These are phyloP conservation scores for Conoideocrella luteorostrata DNA, from an alignment of 2,329 filamentous ascomycete genomes.

Conservation along the genomic window DNA sequence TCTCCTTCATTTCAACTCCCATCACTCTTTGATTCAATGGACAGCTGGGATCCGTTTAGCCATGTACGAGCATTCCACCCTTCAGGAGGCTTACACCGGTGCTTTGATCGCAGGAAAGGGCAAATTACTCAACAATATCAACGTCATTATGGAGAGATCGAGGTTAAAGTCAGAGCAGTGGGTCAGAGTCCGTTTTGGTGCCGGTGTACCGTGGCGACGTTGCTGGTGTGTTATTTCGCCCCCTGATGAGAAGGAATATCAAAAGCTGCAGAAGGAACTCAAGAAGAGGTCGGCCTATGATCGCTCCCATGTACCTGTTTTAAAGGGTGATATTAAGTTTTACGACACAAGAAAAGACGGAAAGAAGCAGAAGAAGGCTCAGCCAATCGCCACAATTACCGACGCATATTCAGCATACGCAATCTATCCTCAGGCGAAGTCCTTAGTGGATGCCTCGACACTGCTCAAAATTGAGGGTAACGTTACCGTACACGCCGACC, in stretches of 20 bases:
- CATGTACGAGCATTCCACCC: constrained; percentile 87
- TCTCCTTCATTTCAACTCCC: constrained; percentile 90
- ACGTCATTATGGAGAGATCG: constrained; percentile 76
- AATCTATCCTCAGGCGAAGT: constrained; percentile 91
- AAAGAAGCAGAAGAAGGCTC: constrained; percentile 86
- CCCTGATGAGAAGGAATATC: constrained; percentile 86
- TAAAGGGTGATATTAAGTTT: constrained; percentile 90
- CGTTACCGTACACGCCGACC: constrained; percentile 77
- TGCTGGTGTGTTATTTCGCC: constrained; percentile 96
- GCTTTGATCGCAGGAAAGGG: constrained; percentile 94
- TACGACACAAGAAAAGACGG: constrained; percentile 70
- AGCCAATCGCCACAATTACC: constrained; percentile 84
- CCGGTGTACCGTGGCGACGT: constrained; percentile 89
- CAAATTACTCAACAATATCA: constrained; percentile 82
- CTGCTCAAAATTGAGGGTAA: constrained; percentile 88
- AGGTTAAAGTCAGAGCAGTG: constrained; percentile 79
- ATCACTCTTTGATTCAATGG: constrained; percentile 91
- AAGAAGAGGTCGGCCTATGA: constrained; percentile 83
- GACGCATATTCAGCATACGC: constrained; percentile 91
- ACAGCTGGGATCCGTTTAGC: constrained; percentile 87
- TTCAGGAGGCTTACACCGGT: constrained; percentile 95
- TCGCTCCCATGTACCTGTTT: constrained; percentile 54
- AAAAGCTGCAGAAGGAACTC: constrained; percentile 73
- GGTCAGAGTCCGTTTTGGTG: constrained; percentile 91
- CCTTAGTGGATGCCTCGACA: constrained; percentile 88